Base-by-base conservation (phyloP, 2,329 filamentous ascomycete species). In the Acrodontium crateriforme region DNA sequence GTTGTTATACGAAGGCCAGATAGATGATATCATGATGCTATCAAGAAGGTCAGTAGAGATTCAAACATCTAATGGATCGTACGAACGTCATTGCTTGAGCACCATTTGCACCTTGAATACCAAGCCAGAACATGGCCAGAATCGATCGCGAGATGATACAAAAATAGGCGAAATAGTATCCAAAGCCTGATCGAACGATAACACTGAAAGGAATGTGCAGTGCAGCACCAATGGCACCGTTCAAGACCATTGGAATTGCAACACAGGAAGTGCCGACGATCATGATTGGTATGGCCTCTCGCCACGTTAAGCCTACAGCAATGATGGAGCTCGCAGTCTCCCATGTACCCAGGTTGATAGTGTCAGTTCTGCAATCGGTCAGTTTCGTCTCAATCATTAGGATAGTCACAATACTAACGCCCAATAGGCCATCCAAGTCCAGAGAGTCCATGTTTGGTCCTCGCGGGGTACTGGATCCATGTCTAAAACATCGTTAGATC, bases 151-250 rank as follows among this genome's bases (percentile, higher is more conserved):
- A 47, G 11, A 47, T 30, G 16, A 50, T 39, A 25, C 40, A 37
- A 27, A 50, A 49, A 31, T 48, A 48, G 27, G 41, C 42, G 38
- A 65, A 65, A 59, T 63, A 70, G 49, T 69, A 70, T 0, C 67
- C 67, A 56, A 65, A 71, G 20, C 59, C 60, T 8, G 64, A 62
- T 17, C 67, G 62, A 0, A 65, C 59, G 14, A 69, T 58, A 4
- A 70, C 65, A 1, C 66, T 64, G 39, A 71, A 71, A 1, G 66
- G 65, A 6, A 60, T 57, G 41, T 70, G 63, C 37, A 68, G 58
- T 45, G 60, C 64, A 21, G 69, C 60, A 31, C 67, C 62, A 41
- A 67, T 60, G 49, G 65, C 65, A 10, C 55, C 60, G 11, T 66
- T 48, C 10, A 62, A 60, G 16, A 65, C 62, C 32, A 69, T 72